Evolutionary conservation across 306 rosid species (phyloP).

Genomic region (Cercis canadensis): DNA sequence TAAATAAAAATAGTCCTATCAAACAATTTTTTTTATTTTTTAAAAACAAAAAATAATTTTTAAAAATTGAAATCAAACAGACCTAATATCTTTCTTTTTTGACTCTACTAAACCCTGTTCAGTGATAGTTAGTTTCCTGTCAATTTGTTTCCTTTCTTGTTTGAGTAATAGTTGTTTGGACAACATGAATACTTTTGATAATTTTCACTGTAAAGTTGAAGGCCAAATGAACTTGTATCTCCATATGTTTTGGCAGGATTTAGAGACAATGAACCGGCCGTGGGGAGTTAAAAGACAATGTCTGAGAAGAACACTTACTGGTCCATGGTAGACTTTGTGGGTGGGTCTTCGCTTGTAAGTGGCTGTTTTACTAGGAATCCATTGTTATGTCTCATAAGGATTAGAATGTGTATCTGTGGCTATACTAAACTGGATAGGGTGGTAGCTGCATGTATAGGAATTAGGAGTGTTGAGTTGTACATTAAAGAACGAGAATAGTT

Average conservation of each 20-base stretch:
- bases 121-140: too few species aligned
- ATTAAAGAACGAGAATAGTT: slow-evolving; percentile 34
- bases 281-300: slow-evolving; percentile 60
- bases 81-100: not conserved
- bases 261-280: slow-evolving; percentile 46
- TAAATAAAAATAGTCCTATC: too few species aligned
- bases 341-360: slow-evolving; percentile 26
- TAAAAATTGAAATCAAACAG: too few species aligned
- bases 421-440: slow-evolving; percentile 35
- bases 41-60: too few species aligned
- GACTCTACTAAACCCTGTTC: too few species aligned
- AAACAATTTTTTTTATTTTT: too few species aligned
- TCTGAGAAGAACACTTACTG: slow-evolving; percentile 88
- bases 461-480: slow-evolving; percentile 55
- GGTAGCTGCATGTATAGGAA: slow-evolving; percentile 54
- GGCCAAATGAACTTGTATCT: not conserved
- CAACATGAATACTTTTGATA: slow-evolving; percentile 9
- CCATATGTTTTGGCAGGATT: slow-evolving; percentile 46
- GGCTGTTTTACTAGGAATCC: slow-evolving; percentile 31
- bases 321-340: slow-evolving; percentile 73
- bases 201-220: slow-evolving; percentile 5
- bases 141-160: not conserved
- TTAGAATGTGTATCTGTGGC: slow-evolving; percentile 44
- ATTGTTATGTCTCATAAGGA: slow-evolving; percentile 32
- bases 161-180: not conserved